Conservation (phyloP, 1,139 yeast species). For the Lodderomyces margitis region DNA sequence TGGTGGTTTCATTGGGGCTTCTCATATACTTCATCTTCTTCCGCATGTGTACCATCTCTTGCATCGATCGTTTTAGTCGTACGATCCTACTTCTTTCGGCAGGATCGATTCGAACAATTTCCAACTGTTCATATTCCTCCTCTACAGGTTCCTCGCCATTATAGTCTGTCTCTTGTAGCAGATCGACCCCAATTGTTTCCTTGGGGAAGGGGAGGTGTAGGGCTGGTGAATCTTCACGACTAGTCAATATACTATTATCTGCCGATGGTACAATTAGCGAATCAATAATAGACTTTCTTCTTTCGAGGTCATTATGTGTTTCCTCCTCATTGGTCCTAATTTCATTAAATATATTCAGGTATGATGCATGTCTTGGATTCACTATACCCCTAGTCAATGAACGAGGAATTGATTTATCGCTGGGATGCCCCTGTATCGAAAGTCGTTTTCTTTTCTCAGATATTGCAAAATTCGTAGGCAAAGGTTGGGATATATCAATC, state of each 20-base stretch:
- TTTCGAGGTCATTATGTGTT: constrained; percentile 28
- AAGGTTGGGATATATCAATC: constrained; percentile 14
- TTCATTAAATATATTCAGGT: constrained; percentile 25
- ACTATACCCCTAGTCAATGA: constrained; percentile 19
- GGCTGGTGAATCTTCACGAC: constrained; percentile 12
- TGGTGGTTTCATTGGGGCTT: constrained; percentile 39
- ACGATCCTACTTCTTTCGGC: constrained; percentile 43
- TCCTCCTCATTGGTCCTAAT: constrained; percentile 27
- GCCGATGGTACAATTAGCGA: background rate
- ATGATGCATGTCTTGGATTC: constrained; percentile 15
- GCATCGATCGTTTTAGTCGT: constrained; percentile 39
- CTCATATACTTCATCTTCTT: constrained; percentile 37
- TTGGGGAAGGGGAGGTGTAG: background rate
- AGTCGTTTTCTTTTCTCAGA: constrained; percentile 32
- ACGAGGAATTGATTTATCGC: constrained; percentile 28
- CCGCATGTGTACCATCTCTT: constrained; percentile 35
- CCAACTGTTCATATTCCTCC: background rate
- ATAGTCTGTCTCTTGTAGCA: background rate
- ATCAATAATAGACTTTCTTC: constrained; percentile 18
- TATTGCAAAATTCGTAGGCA: constrained; percentile 20
- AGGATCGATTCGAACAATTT: constrained; percentile 27
- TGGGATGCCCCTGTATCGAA: constrained; percentile 25
- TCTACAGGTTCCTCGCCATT: background rate
- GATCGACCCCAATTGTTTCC: background rate
- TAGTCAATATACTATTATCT: background rate